Percentiles rank a stretch among this genome's conserved stretches.
Evolutionary conservation across 148 eudicot genomes (phyloP).

Genomic region (Amaranthus cruentus): DNA sequence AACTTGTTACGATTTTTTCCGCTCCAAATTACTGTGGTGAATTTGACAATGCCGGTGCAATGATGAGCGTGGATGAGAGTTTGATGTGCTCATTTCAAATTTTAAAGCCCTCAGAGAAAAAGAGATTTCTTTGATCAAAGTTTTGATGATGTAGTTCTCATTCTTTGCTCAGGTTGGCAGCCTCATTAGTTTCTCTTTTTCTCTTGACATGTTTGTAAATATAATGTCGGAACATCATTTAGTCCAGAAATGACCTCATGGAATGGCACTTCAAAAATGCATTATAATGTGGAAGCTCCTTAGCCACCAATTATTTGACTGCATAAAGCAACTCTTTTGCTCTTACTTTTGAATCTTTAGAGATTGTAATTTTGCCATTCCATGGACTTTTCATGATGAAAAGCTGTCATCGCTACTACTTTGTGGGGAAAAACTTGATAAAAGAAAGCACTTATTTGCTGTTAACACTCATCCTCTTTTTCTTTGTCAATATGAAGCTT

Average conservation of each 20-base stretch:
- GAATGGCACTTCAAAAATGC: background rate
- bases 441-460: background rate
- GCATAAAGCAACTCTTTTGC: background rate
- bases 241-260: background rate
- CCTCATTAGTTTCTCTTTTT: background rate
- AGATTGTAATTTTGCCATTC: background rate
- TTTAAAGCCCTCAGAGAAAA: conserved; percentile 58
- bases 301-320: background rate
- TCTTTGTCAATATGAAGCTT: background rate
- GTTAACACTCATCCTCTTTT: background rate
- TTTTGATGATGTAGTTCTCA: conserved; percentile 21
- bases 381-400: background rate
- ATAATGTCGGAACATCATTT: background rate
- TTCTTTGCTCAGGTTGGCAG: conserved; percentile 25
- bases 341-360: background rate
- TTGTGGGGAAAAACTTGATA: background rate
- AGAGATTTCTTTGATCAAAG: conserved; percentile 40
- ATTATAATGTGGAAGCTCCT: conserved; percentile 4
- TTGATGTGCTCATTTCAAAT: conserved; percentile 78
- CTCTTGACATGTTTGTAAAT: background rate
- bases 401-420: background rate
- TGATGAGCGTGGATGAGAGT: conserved; percentile 79
- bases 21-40: conserved; percentile 77
- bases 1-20: conserved; percentile 66
- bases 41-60: conserved; percentile 75